These are phyloP conservation scores for Talaromyces sp. DNA, from an alignment of 2,329 filamentous ascomycete species.

Conservation along the genomic window DNA sequence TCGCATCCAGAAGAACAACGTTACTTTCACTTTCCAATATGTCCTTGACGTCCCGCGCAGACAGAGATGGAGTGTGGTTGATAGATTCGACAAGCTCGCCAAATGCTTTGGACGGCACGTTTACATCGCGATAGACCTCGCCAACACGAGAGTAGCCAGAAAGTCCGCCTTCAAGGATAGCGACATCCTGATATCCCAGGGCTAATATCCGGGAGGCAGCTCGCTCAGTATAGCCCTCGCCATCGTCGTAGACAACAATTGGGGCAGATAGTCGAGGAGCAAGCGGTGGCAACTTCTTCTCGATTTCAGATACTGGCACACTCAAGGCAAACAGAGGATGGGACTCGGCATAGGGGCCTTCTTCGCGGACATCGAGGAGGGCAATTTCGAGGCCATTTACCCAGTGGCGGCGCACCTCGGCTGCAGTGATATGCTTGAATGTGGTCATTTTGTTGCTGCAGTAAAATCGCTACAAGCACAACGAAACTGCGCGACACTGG, in stretches of 20 bases:
- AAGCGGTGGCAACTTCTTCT: conserved; percentile 25
- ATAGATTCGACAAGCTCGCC: conserved; percentile 33
- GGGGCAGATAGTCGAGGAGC: conserved; percentile 27
- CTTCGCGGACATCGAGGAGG: conserved; percentile 32
- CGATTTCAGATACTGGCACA: conserved; percentile 30
- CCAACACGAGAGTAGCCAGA: conserved; percentile 24
- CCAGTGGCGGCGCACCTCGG: conserved; percentile 26
- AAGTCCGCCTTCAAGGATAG: conserved; percentile 27
- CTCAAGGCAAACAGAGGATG: conserved; percentile 30
- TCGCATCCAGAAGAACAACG: conserved; percentile 28
- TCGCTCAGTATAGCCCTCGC: conserved; percentile 26
- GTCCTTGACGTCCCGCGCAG: conserved; percentile 26
- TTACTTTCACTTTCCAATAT: conserved; percentile 23
- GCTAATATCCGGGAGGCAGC: conserved; percentile 23
- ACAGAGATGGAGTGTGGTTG: conserved; percentile 27
- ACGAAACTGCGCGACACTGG: no score
- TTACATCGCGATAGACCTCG: conserved; percentile 32
- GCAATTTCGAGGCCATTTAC: conserved; percentile 25
- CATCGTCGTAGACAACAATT: conserved; percentile 30
- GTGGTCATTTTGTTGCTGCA: conserved; percentile 21
- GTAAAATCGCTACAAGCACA: no score
- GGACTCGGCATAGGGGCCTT: conserved; percentile 28
- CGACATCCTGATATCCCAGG: conserved; percentile 25
- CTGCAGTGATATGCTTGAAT: conserved; percentile 19
- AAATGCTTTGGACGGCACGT: conserved; percentile 32